phyloP scores from a whole-genome alignment of 495 filamentous ascomycete genomes.

The Sphaerosporella brunnea region DNA sequence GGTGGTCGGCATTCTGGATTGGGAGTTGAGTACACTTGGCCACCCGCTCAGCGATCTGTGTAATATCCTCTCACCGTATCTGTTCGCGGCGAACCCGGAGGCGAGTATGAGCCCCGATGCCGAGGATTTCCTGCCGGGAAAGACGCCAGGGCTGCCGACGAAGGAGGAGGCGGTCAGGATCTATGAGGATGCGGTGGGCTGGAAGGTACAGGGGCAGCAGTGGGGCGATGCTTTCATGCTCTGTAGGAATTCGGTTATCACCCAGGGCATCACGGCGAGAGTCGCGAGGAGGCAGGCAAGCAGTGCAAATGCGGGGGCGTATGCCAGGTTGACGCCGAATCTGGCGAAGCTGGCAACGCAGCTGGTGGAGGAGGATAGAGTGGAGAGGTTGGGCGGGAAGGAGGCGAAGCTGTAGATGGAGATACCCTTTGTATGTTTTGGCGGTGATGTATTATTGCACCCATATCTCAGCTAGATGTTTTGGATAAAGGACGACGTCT shows the following conservation, averaged over 20 bases:
- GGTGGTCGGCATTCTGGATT: conserved; percentile 88
- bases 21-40: conserved; percentile 94
- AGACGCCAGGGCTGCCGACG: conserved; percentile 55
- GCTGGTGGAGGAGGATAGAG: conserved; percentile 32
- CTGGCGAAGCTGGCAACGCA: conserved; percentile 64
- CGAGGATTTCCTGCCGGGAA: conserved; percentile 40
- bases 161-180: conserved; percentile 52
- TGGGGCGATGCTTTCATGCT: conserved; percentile 49
- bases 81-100: conserved; percentile 27
- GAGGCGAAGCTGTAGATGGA: conserved; percentile 1
- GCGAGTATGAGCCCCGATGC: conserved; percentile 26
- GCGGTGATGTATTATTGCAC: too few species aligned
- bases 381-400: conserved; percentile 24
- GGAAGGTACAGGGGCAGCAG: conserved; percentile 44
- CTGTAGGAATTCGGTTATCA: conserved; percentile 55
- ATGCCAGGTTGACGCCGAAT: conserved; percentile 44
- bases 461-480: too few species aligned
- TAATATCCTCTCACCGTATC: conserved; percentile 21
- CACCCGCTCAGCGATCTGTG: conserved; percentile 79
- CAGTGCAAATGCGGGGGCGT: conserved; percentile 57
- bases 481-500: too few species aligned
- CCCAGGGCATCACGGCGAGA: conserved; percentile 84
- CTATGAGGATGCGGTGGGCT: conserved; percentile 59
- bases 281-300: conserved; percentile 76
- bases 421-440: too few species aligned